A percentile compares a stretch with the other conserved stretches of the same genome.
Evolutionary conservation across 805 yeast species (phyloP).

Genomic region (Candida broadrunensis): DNA sequence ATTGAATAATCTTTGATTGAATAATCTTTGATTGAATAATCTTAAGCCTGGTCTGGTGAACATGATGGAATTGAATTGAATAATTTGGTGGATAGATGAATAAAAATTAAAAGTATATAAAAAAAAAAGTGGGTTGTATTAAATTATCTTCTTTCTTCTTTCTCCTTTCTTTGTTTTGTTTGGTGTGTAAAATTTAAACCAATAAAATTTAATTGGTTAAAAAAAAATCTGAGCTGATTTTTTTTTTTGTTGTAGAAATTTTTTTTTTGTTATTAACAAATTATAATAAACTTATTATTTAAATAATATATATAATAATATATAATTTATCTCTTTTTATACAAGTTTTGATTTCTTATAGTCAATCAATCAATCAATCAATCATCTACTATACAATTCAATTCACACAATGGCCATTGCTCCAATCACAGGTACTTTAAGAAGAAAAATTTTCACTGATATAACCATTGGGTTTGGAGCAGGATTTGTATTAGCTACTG

Average conservation of each 20-base stretch:
- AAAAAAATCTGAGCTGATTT: neutral
- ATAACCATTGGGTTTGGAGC: slow-evolving; percentile 63
- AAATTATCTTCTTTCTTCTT: too few relatives aligned
- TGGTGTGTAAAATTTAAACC: slow-evolving; percentile 6
- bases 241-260: neutral
- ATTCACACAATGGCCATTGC: slow-evolving; percentile 75
- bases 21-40: slow-evolving; percentile 6
- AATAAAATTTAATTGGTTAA: slow-evolving; percentile 14
- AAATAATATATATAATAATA: too few relatives aligned
- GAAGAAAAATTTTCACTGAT: slow-evolving; percentile 77
- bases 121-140: too few relatives aligned
- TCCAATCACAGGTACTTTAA: slow-evolving; percentile 82
- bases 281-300: too few relatives aligned
- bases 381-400: too few relatives aligned
- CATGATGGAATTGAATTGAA: slow-evolving; percentile 15
- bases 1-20: slow-evolving; percentile 3
- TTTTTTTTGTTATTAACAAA: too few relatives aligned
- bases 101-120: too few relatives aligned
- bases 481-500: slow-evolving; percentile 60
- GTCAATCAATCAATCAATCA: too few relatives aligned
- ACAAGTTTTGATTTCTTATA: too few relatives aligned
- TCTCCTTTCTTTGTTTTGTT: too few relatives aligned
- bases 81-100: neutral
- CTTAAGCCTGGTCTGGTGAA: slow-evolving; percentile 18
- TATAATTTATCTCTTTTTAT: too few relatives aligned